A percentile compares a stretch with the other conserved stretches of the same genome.
Evolutionary conservation across 2,329 filamentous ascomycete genomes (phyloP).

Genomic region (Delphinella strobiligena): DNA sequence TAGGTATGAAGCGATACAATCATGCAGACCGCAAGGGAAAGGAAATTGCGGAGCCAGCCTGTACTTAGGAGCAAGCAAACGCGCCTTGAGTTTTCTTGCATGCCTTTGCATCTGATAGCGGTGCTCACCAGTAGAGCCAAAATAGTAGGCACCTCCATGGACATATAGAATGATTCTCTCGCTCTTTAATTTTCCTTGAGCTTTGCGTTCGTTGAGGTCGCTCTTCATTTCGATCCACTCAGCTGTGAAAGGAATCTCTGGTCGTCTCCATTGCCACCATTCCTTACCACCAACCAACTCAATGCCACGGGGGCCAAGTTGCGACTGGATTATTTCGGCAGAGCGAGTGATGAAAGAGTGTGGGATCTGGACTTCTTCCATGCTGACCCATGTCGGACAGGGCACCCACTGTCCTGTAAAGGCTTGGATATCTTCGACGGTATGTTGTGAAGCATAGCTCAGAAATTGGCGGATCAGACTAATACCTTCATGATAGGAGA

Average conservation of each 20-base stretch:
- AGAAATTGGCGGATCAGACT: constrained; percentile 80
- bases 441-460: constrained; percentile 71
- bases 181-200: constrained; percentile 39
- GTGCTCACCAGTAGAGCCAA: constrained; percentile 90
- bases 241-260: constrained; percentile 54
- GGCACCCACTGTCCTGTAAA: constrained; percentile 92
- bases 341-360: constrained; percentile 51
- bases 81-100: constrained; percentile 82
- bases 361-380: constrained; percentile 56
- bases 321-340: constrained; percentile 53
- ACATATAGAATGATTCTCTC: constrained; percentile 84
- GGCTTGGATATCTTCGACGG: constrained; percentile 82
- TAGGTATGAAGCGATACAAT: constrained; percentile 80
- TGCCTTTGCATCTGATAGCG: constrained; percentile 97
- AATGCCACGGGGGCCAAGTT: constrained; percentile 69
- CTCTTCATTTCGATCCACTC: constrained; percentile 96
- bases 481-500: constrained; percentile 89
- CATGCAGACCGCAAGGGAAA: constrained; percentile 84
- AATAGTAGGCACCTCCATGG: constrained; percentile 90
- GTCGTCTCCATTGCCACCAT: constrained; percentile 83
- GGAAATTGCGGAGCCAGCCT: constrained; percentile 86
- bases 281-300: constrained; percentile 64
- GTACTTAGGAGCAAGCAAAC: constrained; percentile 77
- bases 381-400: constrained; percentile 74
- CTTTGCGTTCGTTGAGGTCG: constrained; percentile 63